Evolutionary conservation across 371 early-diverging fungal species (phyloP), one percentile per base, ranked within the genome.

Genomic region (Mortierella sp.): DNA sequence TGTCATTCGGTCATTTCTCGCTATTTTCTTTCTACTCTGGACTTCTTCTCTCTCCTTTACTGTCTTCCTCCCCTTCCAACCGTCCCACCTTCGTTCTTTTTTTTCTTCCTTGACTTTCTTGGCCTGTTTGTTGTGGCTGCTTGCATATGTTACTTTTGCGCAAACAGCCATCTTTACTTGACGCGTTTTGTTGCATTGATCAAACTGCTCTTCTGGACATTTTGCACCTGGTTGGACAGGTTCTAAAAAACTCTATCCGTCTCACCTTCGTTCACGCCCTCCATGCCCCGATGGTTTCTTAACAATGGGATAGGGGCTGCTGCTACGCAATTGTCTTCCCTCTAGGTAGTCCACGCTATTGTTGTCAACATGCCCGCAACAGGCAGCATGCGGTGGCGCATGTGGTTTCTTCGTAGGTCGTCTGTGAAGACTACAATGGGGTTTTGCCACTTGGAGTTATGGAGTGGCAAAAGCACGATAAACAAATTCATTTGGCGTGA

Each of bases 361-460:
- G 7, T 38, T 38, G 21, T 3, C 68, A 68, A 41, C 43, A 68
- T 41, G 41, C 38, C 38, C 51, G 51, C 51, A 38, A 11, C 65
- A 63, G 41, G 11, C 7, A 24, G 10, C 68, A 35, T 38, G 24
- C 24, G 43, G 43, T 68, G 68, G 43, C 68, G 21, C 41, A 38
- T 68, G 10, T 6, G 38, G 35, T 21, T 65, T 6, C 21, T 21
- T 38, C 49, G 18, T 6, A 51, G 7, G 54, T 6, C 18, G 7
- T 24, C 5, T 18, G 21, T 24, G 54, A 18, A 54, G 24, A 18
- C 7, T 32, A 35, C 7, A 2, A 8, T 21, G 65, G 32, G 16
- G 2, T 32, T 35, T 68, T 68, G 68, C 24, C 68, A 68, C 68
- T 68, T 21, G 68, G 68, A 68, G 68, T 24, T 41, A 10, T 68